Evolutionary conservation across 2,329 filamentous ascomycete genomes (phyloP).

Genomic region (Coniochaeta sp.): DNA sequence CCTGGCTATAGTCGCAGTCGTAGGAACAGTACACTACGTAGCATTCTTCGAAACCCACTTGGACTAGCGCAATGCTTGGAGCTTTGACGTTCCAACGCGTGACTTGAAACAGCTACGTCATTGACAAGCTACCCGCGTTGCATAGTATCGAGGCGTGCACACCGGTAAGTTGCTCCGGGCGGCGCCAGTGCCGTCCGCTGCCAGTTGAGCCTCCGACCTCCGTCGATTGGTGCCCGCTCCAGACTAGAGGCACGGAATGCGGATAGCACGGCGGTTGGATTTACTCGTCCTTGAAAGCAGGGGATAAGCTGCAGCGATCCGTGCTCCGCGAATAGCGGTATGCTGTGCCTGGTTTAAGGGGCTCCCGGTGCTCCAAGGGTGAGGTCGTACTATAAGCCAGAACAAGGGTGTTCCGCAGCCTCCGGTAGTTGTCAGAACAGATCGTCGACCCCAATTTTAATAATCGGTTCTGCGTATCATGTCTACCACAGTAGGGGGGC

Average conservation of each 20-base stretch:
- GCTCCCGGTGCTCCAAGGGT: not conserved
- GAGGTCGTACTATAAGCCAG: not conserved
- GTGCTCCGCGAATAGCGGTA: not conserved
- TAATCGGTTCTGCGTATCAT: no score
- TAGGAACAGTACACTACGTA: not conserved
- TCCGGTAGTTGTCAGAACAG: not conserved
- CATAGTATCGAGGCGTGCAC: not conserved
- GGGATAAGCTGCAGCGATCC: not conserved
- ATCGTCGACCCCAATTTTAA: not conserved
- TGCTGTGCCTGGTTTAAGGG: not conserved
- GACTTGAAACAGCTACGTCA: not conserved
- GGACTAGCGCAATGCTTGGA: not conserved
- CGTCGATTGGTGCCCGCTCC: not conserved
- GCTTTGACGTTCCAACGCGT: not conserved
- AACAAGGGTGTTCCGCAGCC: not conserved
- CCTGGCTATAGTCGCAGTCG: no score
- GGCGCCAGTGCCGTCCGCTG: not conserved
- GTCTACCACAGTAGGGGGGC: no score
- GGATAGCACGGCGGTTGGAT: not conserved
- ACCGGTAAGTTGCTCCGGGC: not conserved
- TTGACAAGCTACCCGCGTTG: not conserved
- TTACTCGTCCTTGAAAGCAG: not conserved
- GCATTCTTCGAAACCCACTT: not conserved
- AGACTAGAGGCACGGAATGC: not conserved
- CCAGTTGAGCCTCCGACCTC: not conserved